Conservation (phyloP, 345 rosid species). For the Gossypium anomalum region DNA sequence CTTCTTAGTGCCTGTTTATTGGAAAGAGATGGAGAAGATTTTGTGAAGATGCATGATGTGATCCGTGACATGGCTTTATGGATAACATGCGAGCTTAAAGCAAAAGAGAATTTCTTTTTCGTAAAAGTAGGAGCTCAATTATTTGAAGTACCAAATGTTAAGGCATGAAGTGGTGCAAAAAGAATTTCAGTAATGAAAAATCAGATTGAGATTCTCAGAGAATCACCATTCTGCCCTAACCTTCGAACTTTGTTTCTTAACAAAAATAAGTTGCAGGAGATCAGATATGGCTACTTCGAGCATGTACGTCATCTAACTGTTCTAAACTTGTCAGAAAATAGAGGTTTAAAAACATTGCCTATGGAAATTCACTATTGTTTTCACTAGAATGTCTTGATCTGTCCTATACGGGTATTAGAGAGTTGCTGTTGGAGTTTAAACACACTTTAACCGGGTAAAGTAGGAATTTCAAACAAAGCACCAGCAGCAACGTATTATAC, state of each 20-base stretch:
- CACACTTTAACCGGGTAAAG: too few species aligned
- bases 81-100: background rate
- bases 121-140: background rate
- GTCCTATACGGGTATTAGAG: too few species aligned
- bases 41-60: conserved; percentile 36
- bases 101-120: background rate
- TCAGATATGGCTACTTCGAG: too few species aligned
- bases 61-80: background rate
- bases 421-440: too few species aligned
- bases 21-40: background rate
- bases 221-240: background rate
- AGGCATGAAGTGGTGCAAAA: background rate
- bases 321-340: too few species aligned
- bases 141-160: background rate
- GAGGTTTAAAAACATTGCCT: too few species aligned
- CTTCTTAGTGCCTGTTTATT: background rate
- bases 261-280: too few species aligned
- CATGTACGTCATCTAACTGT: too few species aligned
- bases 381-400: too few species aligned
- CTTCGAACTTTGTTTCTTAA: conserved; percentile 16
- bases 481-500: too few species aligned
- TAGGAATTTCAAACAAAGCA: too few species aligned
- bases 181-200: background rate
- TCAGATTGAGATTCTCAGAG: background rate
- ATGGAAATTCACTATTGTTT: too few species aligned